Conservation (phyloP, 1,284 basidiomycete species). For the Malassezia dermatis region DNA sequence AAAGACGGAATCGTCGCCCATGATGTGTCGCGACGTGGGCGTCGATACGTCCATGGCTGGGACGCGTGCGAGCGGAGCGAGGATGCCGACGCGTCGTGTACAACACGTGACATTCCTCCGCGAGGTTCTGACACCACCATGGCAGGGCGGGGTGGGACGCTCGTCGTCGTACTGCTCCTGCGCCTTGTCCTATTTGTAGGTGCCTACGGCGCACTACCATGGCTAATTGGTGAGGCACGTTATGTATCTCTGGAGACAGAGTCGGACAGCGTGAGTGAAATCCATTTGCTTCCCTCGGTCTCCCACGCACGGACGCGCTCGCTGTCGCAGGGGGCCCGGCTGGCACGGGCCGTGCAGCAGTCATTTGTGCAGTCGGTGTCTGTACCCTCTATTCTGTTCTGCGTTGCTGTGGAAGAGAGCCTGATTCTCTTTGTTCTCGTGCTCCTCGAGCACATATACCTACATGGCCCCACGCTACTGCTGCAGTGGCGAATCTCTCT, state of each 20-base stretch:
- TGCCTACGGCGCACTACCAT: conserved; percentile 26
- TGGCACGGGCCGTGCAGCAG: background rate
- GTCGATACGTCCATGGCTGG: conserved; percentile 11
- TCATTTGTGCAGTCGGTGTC: background rate
- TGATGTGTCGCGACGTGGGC: background rate
- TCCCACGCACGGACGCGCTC: conserved; percentile 10
- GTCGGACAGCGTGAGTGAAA: conserved; percentile 1
- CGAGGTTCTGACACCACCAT: background rate
- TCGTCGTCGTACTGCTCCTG: conserved; percentile 20
- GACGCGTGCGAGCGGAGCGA: background rate
- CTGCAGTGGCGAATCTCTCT: conserved; percentile 21
- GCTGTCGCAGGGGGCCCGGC: background rate
- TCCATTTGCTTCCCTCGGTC: conserved; percentile 19
- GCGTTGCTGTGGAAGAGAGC: conserved; percentile 36
- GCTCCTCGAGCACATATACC: conserved; percentile 28
- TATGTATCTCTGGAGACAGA: conserved; percentile 33
- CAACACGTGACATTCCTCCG: background rate
- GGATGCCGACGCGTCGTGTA: background rate
- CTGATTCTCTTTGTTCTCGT: conserved; percentile 33
- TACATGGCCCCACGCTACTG: conserved; percentile 10
- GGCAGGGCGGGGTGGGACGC: background rate
- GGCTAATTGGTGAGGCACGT: conserved; percentile 35
- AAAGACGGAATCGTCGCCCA: conserved; percentile 4
- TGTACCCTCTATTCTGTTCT: conserved; percentile 26
- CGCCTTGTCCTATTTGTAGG: conserved; percentile 21